Base-by-base conservation (phyloP, 2,329 filamentous ascomycete species). In the Phoma sp. region DNA sequence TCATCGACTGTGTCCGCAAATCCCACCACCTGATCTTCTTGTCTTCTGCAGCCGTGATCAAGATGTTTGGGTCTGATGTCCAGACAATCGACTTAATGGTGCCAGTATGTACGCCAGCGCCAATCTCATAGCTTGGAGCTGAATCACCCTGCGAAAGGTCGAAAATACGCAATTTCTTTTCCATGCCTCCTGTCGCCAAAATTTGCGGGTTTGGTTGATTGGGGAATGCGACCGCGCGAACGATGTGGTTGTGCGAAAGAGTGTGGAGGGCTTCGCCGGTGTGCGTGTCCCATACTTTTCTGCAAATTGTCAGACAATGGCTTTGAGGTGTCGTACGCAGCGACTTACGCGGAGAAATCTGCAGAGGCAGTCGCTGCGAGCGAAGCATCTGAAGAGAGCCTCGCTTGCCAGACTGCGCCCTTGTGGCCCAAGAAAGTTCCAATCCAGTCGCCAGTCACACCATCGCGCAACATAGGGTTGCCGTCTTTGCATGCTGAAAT, bases 381-480 rank as follows among this genome's bases (percentile, higher is more conserved):
- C 24, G 86, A 87, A 37, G 92, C 91, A 78, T 98, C 92, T 19
- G 91, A 88, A 48, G 92, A 96, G 32, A 99, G 83, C 67, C 93
- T 87, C 49, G 93, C 91, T 79, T 97, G 93, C 92, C 95, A 99
- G 57, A 98, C 94, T 33, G 95, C 95, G 60, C 95, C 95, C 79
- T 99, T 98, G 81, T 99, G 95, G 36, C 95, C 95, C 69, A 99
- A 89, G 74, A 98, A 98, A 33, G 95, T 98, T 43, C 95, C 95
- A 67, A 98, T 98, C 71, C 72, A 74, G 46, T 74, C 72, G 31
- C 95, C 95, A 43, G 94, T 99, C 58, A 96, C 85, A 60, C 95
- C 95, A 79, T 98, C 92, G 63, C 95, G 91, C 67, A 99, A 89
- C 93, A 98, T 98, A 45, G 95, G 95, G 75, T 98, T 98, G 72